phyloP scores from a whole-genome alignment of 2,329 filamentous ascomycete species.

The Sarocladium kiliense region DNA sequence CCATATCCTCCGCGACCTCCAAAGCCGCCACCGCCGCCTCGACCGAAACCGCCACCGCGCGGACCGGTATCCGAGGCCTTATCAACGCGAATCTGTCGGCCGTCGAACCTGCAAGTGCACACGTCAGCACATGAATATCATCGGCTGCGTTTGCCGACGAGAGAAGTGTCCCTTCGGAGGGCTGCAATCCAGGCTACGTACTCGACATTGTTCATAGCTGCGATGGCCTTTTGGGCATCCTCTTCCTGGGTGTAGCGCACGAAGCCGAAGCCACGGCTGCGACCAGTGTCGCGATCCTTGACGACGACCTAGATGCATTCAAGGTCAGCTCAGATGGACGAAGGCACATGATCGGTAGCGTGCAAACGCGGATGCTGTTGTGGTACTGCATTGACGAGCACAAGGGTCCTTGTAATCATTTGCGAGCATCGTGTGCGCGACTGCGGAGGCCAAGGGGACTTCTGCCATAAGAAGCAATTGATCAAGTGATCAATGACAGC shows the following conservation, averaged over 20 bases:
- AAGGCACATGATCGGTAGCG: too few relatives aligned
- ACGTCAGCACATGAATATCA: neutral
- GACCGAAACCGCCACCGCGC: constrained; percentile 51
- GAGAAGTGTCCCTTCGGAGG: neutral
- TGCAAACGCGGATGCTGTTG: too few relatives aligned
- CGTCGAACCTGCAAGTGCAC: constrained; percentile 69
- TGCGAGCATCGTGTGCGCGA: neutral
- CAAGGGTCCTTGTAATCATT: too few relatives aligned
- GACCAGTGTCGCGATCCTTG: constrained; percentile 93
- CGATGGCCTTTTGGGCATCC: constrained; percentile 73
- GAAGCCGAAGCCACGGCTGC: constrained; percentile 96
- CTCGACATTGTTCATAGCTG: constrained; percentile 84
- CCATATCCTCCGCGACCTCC: constrained; percentile 34
- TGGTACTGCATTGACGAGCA: too few relatives aligned
- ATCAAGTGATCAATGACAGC: neutral
- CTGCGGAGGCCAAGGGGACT: neutral
- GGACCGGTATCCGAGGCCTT: constrained; percentile 80
- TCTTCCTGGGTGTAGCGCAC: constrained; percentile 77
- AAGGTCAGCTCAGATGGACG: constrained; percentile 13
- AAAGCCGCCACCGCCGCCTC: constrained; percentile 34
- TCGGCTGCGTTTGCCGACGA: constrained; percentile 1
- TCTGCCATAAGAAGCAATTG: neutral
- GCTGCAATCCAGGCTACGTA: constrained; percentile 40
- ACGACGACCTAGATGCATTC: constrained; percentile 70
- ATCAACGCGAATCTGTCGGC: constrained; percentile 90